These are phyloP conservation scores for Epichloe sp. DNA, from an alignment of 2,329 filamentous ascomycete genomes.

Conservation along the genomic window DNA sequence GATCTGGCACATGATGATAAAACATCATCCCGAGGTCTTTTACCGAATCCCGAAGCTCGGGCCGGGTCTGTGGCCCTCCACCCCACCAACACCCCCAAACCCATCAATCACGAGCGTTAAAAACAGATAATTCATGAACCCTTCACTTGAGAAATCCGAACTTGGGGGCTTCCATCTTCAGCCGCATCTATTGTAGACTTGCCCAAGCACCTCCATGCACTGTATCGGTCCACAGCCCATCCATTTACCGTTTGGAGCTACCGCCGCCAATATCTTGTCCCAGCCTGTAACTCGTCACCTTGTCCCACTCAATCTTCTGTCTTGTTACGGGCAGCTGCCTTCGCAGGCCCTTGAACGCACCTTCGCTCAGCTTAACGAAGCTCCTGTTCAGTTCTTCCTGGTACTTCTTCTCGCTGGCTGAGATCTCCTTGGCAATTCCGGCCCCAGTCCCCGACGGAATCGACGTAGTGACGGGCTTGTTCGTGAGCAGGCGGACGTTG, in stretches of 20 bases:
- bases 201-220: not conserved
- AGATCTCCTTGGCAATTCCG: conserved; percentile 66
- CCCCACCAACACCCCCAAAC: too few relatives aligned
- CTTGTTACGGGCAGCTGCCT: conserved; percentile 90
- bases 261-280: conserved; percentile 68
- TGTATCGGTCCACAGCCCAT: not conserved
- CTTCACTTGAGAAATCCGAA: too few relatives aligned
- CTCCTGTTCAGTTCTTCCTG: conserved; percentile 92
- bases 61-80: not conserved
- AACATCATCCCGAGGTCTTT: not conserved
- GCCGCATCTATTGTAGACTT: not conserved
- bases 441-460: conserved; percentile 50
- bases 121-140: too few relatives aligned
- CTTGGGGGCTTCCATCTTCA: not conserved
- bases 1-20: not conserved
- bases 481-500: conserved; percentile 87
- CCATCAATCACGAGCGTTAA: too few relatives aligned
- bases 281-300: conserved; percentile 82
- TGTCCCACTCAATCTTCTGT: conserved; percentile 99
- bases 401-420: conserved; percentile 73
- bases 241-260: conserved; percentile 37
- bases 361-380: conserved; percentile 80
- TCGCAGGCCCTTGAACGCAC: conserved; percentile 84
- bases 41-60: not conserved
- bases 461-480: conserved; percentile 55